These are phyloP conservation scores for Aristolochia contorta DNA, from an alignment of 164 flowering plant species.

Conservation along the genomic window DNA sequence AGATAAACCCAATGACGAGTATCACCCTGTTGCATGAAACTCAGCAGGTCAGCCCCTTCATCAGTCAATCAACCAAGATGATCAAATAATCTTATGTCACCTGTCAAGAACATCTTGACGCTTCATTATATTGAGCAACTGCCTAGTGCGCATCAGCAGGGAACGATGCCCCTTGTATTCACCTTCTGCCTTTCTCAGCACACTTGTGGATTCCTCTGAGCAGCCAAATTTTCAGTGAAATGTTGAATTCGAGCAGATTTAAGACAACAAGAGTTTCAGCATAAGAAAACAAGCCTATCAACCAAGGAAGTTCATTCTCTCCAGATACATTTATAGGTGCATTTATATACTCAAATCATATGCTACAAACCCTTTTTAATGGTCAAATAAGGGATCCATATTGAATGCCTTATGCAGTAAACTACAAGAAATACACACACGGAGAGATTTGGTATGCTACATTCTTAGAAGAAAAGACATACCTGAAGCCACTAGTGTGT, in stretches of 20 bases:
- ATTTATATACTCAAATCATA: no score
- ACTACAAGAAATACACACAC: no score
- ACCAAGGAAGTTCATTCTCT: not conserved
- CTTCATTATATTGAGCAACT: slow-evolving; percentile 76
- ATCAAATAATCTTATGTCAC: slow-evolving; percentile 17
- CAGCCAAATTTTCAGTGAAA: not conserved
- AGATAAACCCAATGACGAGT: slow-evolving; percentile 43
- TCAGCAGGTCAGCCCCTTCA: not conserved
- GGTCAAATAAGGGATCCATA: no score
- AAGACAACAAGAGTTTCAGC: not conserved
- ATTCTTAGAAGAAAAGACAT: slow-evolving; percentile 9
- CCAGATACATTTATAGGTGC: no score
- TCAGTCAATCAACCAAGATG: not conserved
- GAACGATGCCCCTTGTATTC: slow-evolving; percentile 93
- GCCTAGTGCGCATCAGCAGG: slow-evolving; percentile 66
- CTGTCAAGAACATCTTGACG: slow-evolving; percentile 87
- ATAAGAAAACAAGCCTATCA: not conserved
- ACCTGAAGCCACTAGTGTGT: slow-evolving; percentile 76
- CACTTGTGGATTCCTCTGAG: slow-evolving; percentile 75
- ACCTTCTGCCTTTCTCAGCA: slow-evolving; percentile 71
- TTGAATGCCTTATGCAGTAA: no score
- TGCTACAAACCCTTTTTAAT: no score
- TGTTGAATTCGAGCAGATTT: not conserved
- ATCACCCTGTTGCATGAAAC: slow-evolving; percentile 45
- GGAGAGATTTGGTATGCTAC: no score